Base-by-base conservation (phyloP, 352 stramenopile species). In the Phytophthora sp. region DNA sequence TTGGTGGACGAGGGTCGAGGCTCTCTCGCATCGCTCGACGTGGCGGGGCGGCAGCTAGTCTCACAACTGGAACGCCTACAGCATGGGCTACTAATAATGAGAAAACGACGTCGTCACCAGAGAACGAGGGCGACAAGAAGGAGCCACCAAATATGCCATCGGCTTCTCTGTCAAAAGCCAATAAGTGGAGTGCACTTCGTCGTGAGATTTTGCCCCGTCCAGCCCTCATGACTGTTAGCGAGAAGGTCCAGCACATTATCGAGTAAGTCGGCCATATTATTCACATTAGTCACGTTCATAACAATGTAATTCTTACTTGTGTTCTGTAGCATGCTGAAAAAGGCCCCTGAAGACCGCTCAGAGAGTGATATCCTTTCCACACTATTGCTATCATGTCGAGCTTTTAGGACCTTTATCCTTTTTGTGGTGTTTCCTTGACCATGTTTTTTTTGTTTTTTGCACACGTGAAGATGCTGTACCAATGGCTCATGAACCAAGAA, bases 401-500 rank as follows among this genome's bases (percentile, higher is more conserved):
- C n/a, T n/a, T n/a, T n/a, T n/a, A n/a, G n/a, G n/a, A n/a, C n/a
- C n/a, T n/a, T n/a, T n/a, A n/a, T n/a, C n/a, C n/a, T 49, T 5
- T 36, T 38, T 33, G 33, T 21, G 23, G 26, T 42, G 38, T 44
- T 50, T 52, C 33, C 47, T 71, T 66, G 16, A 53, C 42, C 16
- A 24, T 6, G 16, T 27, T 38, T 57, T 18, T 55, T 49, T 68
- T 72, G 53, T 31, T 13, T 45, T 35, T 11, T 63, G 52, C 30
- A 77, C 74, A 85, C 59, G 75, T 82, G 36, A 90, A 88, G 65
- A 66, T 91, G 57, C 56, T 95, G 51, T 95, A 93, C 57, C 70
- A 70, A 67, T 95, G 86, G 86, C 77, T 93, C 36, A 95, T 95
- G 86, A 88, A 85, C 57, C 84, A 95, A 54, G 86, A 95, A 42